Percentiles rank a stretch among this genome's conserved stretches.
These are phyloP conservation scores for Podospora sp. DNA, from an alignment of 495 filamentous ascomycete genomes.

Conservation along the genomic window DNA sequence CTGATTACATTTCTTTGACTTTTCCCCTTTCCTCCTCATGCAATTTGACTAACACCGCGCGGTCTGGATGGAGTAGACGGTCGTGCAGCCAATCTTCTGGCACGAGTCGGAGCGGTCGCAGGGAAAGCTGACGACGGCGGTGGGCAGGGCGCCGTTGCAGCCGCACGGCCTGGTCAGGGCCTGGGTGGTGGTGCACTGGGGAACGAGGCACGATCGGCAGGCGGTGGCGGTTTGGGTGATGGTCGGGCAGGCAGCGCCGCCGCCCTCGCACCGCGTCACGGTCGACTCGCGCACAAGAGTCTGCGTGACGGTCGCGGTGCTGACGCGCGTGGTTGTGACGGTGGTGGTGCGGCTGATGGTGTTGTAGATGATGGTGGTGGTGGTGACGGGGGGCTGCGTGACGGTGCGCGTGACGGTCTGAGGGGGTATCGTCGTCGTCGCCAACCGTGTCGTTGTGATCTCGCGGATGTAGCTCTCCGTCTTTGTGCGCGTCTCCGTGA, in stretches of 20 bases:
- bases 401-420: constrained; percentile 13
- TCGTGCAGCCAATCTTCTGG: constrained; percentile 38
- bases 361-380: constrained; percentile 6
- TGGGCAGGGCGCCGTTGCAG: constrained; percentile 32
- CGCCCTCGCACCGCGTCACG: constrained; percentile 13
- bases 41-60: constrained; percentile 25
- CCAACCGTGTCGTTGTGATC: constrained; percentile 6
- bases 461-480: constrained; percentile 26
- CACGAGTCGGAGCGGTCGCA: constrained; percentile 29
- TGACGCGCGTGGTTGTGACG: not conserved
- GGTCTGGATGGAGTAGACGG: constrained; percentile 31
- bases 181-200: constrained; percentile 33
- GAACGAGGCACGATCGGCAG: constrained; percentile 33
- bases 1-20: constrained; percentile 2
- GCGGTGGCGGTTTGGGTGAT: constrained; percentile 34
- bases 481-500: constrained; percentile 15
- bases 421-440: not conserved
- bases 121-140: constrained; percentile 28
- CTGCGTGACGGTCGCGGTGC: constrained; percentile 9
- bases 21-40: not conserved
- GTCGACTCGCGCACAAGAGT: constrained; percentile 16
- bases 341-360: constrained; percentile 18
- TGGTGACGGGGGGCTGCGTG: not conserved
- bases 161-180: constrained; percentile 30
- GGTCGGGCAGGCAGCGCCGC: constrained; percentile 26